Evolutionary conservation across 495 filamentous ascomycete genomes (phyloP).

Genomic region (Trichoderma reesei): DNA sequence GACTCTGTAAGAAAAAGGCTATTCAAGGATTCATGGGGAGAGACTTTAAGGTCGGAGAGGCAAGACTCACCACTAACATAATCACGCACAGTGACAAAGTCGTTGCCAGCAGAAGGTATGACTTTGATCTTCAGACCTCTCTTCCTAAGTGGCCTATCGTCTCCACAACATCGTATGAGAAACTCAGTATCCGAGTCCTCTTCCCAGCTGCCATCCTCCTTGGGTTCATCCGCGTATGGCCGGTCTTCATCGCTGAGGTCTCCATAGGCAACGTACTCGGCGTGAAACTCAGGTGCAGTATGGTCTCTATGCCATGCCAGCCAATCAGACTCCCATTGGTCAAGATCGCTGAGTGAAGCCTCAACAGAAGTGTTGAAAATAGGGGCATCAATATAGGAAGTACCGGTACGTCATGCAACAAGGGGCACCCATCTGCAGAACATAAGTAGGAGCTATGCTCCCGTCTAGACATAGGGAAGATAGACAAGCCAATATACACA

Average conservation of each 20-base stretch:
- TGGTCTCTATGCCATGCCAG: conserved; percentile 13
- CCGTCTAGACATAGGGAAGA: neutral
- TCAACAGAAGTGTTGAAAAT: conserved; percentile 10
- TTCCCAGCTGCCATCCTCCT: conserved; percentile 17
- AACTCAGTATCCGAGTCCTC: conserved; percentile 14
- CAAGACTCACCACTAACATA: conserved; percentile 13
- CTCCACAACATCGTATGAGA: conserved; percentile 14
- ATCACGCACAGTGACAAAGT: conserved; percentile 13
- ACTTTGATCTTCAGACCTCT: conserved; percentile 12
- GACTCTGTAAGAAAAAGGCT: neutral
- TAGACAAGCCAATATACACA: neutral
- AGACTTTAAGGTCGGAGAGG: neutral
- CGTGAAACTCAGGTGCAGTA: conserved; percentile 8
- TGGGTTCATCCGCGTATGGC: conserved; percentile 12
- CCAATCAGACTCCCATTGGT: conserved; percentile 17
- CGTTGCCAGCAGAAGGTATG: conserved; percentile 9
- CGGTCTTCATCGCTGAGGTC: conserved; percentile 16
- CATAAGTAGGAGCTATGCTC: neutral
- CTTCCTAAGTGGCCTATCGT: conserved; percentile 13
- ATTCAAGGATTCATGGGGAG: neutral
- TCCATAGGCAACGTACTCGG: conserved; percentile 15
- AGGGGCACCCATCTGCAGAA: neutral
- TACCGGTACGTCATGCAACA: neutral
- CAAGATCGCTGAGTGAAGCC: conserved; percentile 13
- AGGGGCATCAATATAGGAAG: neutral